Base-by-base conservation (phyloP, 2,329 filamentous ascomycete genomes). In the Leptodontidium sp. region DNA sequence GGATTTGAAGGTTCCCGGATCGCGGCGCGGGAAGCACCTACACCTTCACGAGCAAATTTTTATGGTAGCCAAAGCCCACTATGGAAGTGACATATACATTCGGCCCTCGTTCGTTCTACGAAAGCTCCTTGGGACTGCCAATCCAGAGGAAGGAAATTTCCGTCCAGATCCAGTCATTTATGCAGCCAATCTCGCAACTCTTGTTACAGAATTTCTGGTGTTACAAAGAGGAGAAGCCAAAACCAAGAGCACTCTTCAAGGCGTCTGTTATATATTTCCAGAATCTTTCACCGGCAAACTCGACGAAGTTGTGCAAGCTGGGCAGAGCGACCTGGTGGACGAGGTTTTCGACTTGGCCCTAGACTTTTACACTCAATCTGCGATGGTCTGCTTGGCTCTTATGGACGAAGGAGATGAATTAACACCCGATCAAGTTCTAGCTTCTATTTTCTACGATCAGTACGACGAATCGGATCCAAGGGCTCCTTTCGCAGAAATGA, bases 361-460 rank as follows among this genome's bases (percentile, higher is more conserved):
- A 7, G 84, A 86, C 7, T 79, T 89, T 26, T 82, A 86, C 2
- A 88, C 86, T 1, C 87, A 89, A 70, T 79, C 82, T 12, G 78
- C 84, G n/a, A 83, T 88, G 50, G 70, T 80, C n/a, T 75, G 79
- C 6, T 74, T 86, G 5, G 85, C 4, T 75, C 80, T 50, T 76
- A 75, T 8, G 71, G 78, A 38, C 67, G 63, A 78, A 35, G 72
- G 68, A 5, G 69, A 72, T 1, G 72, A 71, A 9, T 84, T 81
- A 58, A 74, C 83, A 69, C 81, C 84, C 4, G 75, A 81, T 14
- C 73, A 75, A 11, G 73, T 81, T 14, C 67, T 87, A 4, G 70
- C 74, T 1, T 74, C 78, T 0, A 73, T 82, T 0, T 88, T 88
- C 64, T 81, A 79, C 59, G 76, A 69, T 32, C n/a, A 45, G 2